Percentiles rank a stretch among this genome's conserved stretches.
Evolutionary conservation across 257 asterid genomes (phyloP).

Genomic region (Capsicum pubescens): DNA sequence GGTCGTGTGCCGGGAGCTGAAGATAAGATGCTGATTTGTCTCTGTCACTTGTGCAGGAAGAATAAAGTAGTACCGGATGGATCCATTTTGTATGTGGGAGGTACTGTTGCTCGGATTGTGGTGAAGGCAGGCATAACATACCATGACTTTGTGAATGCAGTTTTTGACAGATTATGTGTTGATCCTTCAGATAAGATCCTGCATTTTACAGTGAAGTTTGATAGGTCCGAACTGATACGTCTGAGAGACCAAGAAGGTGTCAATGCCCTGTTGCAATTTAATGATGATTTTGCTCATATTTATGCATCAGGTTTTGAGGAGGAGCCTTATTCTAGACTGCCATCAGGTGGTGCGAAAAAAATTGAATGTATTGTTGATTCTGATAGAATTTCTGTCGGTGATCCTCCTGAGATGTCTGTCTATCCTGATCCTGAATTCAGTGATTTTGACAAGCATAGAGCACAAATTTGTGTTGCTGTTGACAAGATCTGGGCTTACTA

Average conservation of each 20-base stretch:
- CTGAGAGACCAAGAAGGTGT: conserved; percentile 24
- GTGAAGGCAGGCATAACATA: background rate
- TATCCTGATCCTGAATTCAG: conserved; percentile 66
- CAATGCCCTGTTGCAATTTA: background rate
- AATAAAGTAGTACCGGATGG: conserved; percentile 24
- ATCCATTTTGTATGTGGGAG: background rate
- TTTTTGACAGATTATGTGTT: background rate
- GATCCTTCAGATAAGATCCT: background rate
- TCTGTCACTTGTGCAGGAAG: conserved; percentile 20
- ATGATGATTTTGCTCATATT: background rate
- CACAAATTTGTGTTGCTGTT: conserved; percentile 43
- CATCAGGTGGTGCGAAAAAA: conserved; percentile 28
- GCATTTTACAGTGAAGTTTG: conserved; percentile 9
- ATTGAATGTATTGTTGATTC: conserved; percentile 45
- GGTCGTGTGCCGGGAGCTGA: background rate
- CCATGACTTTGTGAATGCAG: background rate
- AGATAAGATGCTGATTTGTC: conserved; percentile 14
- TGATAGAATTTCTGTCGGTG: conserved; percentile 31
- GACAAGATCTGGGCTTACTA: conserved; percentile 79
- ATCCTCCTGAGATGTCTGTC: background rate
- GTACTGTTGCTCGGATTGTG: background rate
- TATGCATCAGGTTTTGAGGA: background rate
- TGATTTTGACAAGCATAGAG: conserved; percentile 62
- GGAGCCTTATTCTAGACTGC: background rate
- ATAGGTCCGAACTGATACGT: conserved; percentile 26